phyloP scores from a whole-genome alignment of 768 basidiomycete genomes.

The Lactarius hengduanensis region DNA sequence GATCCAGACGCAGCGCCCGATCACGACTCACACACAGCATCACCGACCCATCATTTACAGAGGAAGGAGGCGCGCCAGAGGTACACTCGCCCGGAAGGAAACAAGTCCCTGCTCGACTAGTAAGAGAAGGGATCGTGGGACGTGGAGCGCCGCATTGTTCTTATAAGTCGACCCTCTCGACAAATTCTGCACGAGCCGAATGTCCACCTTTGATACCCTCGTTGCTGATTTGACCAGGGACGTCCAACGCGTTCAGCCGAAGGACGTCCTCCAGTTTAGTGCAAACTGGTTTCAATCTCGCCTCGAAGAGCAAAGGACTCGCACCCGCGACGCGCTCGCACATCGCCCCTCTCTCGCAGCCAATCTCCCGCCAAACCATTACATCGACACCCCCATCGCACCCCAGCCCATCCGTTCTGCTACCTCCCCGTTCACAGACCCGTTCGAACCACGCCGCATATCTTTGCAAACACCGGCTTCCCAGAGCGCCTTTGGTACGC shows the following conservation, averaged over 20 bases:
- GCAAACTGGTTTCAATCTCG: conserved; percentile 93
- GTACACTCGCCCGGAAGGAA: background rate
- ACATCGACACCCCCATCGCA: conserved; percentile 48
- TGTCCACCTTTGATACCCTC: conserved; percentile 81
- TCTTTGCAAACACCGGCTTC: conserved; percentile 54
- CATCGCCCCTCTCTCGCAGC: conserved; percentile 51
- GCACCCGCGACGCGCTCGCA: conserved; percentile 63
- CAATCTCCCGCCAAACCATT: conserved; percentile 58
- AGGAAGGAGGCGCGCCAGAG: background rate
- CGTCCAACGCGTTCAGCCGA: conserved; percentile 79
- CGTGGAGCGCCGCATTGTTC: background rate
- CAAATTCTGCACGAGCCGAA: conserved; percentile 29
- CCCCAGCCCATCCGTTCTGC: conserved; percentile 40
- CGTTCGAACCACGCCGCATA: conserved; percentile 47
- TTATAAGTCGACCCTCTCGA: background rate
- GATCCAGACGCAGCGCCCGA: background rate
- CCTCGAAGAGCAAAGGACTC: conserved; percentile 79
- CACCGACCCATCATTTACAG: background rate
- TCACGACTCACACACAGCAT: background rate
- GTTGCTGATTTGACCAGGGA: conserved; percentile 86
- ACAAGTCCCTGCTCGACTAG: background rate
- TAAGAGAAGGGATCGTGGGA: background rate
- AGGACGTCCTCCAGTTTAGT: conserved; percentile 88
- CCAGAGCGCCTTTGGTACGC: conserved; percentile 71
- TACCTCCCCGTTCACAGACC: conserved; percentile 58